These are phyloP conservation scores for Candida michaelii DNA, from an alignment of 805 yeast genomes.

Conservation along the genomic window DNA sequence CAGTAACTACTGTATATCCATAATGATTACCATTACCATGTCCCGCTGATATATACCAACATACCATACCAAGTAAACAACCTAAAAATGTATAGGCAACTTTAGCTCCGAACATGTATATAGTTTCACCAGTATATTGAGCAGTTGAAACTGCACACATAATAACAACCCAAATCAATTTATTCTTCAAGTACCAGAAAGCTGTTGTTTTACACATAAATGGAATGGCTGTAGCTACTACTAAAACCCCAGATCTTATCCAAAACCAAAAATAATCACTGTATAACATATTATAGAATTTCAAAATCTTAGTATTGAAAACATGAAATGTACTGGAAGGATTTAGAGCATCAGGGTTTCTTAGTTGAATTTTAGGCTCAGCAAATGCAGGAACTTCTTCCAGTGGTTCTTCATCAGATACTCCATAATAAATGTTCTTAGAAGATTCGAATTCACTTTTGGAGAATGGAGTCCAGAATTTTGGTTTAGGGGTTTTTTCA, in stretches of 20 bases:
- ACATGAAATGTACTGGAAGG: conserved; percentile 24
- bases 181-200: conserved; percentile 24
- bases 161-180: conserved; percentile 32
- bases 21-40: conserved; percentile 31
- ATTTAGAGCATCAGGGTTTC: conserved; percentile 31
- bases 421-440: conserved; percentile 5
- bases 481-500: conserved; percentile 11
- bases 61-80: conserved; percentile 27
- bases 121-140: conserved; percentile 31
- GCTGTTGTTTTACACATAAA: conserved; percentile 29
- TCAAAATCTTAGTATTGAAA: conserved; percentile 19
- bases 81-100: conserved; percentile 29
- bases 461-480: conserved; percentile 12
- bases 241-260: conserved; percentile 25
- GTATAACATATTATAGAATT: conserved; percentile 18
- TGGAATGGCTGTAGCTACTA: conserved; percentile 25
- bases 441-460: conserved; percentile 12
- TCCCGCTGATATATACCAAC: conserved; percentile 37
- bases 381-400: conserved; percentile 10
- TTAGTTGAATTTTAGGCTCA: conserved; percentile 12
- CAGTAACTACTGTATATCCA: conserved; percentile 30
- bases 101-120: conserved; percentile 24
- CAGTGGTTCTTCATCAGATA: conserved; percentile 12
- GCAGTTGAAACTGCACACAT: conserved; percentile 31
- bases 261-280: conserved; percentile 29